Evolutionary conservation across 2,329 filamentous ascomycete species (phyloP).

Genomic region (Arthrobotrys sinensis): DNA sequence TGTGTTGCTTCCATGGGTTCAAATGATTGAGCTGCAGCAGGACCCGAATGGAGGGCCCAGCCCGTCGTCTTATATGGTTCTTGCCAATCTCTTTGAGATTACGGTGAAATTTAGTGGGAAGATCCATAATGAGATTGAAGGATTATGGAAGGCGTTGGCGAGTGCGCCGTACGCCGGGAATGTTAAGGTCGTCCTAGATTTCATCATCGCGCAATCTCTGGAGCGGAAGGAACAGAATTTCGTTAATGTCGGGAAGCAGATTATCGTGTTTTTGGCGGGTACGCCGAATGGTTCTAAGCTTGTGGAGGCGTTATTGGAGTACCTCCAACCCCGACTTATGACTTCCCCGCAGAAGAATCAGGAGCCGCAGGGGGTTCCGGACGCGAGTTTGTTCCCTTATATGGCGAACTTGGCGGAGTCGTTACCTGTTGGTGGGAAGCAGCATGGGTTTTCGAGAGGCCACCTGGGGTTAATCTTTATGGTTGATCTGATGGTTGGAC

Average conservation of each 20-base stretch:
- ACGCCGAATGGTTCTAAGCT: slow-evolving; percentile 89
- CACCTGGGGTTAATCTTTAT: slow-evolving; percentile 93
- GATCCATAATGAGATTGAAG: slow-evolving; percentile 96
- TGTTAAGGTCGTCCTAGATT: slow-evolving; percentile 93
- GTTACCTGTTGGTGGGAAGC: slow-evolving; percentile 89
- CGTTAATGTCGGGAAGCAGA: slow-evolving; percentile 97
- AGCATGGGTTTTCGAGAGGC: slow-evolving; percentile 89
- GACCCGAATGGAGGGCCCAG: slow-evolving; percentile 93
- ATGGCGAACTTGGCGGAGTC: slow-evolving; percentile 86
- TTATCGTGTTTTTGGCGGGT: slow-evolving; percentile 94
- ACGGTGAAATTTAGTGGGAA: slow-evolving; percentile 91
- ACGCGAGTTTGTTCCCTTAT: slow-evolving; percentile 84
- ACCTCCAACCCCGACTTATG: slow-evolving; percentile 97
- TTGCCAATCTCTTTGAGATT: slow-evolving; percentile 95
- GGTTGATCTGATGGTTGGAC: slow-evolving; percentile 95
- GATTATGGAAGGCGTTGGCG: slow-evolving; percentile 94
- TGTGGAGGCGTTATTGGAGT: slow-evolving; percentile 90
- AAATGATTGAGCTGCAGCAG: slow-evolving; percentile 90
- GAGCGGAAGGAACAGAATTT: slow-evolving; percentile 98
- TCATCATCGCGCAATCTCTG: slow-evolving; percentile 93
- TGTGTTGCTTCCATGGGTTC: slow-evolving; percentile 95
- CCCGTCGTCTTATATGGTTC: slow-evolving; percentile 90
- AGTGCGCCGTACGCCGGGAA: slow-evolving; percentile 94
- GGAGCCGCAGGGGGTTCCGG: slow-evolving; percentile 78
- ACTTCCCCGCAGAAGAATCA: slow-evolving; percentile 84